These are phyloP conservation scores for Acanthamoeba culbertsoni DNA, from an alignment of 208 protist genomes.

Conservation along the genomic window DNA sequence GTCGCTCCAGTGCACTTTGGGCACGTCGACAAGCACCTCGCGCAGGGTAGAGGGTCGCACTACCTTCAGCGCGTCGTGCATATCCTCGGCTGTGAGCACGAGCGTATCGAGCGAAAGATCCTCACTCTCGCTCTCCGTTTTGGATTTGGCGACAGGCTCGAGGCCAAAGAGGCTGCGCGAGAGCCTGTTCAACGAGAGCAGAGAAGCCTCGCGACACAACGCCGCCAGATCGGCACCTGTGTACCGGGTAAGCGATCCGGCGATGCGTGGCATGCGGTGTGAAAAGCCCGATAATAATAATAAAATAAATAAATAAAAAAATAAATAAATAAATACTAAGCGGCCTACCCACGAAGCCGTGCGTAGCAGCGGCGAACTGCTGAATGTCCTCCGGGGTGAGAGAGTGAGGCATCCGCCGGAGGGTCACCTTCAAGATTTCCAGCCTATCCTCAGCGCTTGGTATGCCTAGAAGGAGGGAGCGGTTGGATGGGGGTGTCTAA, in stretches of 20 bases:
- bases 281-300: constrained; percentile 7
- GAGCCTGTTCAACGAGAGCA: background rate
- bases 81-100: constrained; percentile 58
- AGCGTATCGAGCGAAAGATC: background rate
- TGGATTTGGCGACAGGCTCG: background rate
- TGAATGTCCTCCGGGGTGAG: constrained; percentile 47
- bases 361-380: constrained; percentile 69
- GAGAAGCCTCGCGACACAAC: background rate
- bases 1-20: constrained; percentile 90
- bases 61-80: constrained; percentile 46
- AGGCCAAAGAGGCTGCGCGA: background rate
- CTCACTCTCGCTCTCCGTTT: background rate
- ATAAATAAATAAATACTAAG: no score
- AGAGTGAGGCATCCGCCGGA: constrained; percentile 58
- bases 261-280: background rate
- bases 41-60: background rate
- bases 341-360: constrained; percentile 84
- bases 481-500: background rate
- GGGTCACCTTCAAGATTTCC: constrained; percentile 69
- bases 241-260: background rate
- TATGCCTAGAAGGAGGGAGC: constrained; percentile 61
- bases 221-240: background rate
- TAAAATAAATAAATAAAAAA: background rate
- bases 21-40: constrained; percentile 85
- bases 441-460: constrained; percentile 60